These are phyloP conservation scores for Picea glauca DNA, from an alignment of 75 land plant species.

Conservation along the genomic window DNA sequence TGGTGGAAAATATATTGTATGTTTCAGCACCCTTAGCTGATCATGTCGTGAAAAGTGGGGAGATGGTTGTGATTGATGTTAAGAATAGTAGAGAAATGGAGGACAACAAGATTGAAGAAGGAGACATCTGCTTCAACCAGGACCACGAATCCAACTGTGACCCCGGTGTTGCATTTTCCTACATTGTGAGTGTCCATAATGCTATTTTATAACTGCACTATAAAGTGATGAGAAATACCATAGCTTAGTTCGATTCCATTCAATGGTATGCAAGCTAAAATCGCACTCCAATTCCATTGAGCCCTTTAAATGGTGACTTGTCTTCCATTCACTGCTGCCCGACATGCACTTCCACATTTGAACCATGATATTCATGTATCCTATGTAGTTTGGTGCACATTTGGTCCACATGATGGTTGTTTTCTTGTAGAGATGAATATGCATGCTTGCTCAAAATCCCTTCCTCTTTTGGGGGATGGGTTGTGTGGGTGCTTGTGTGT, in stretches of 20 bases:
- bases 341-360: background rate
- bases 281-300: too few species aligned
- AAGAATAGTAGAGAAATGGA: constrained; percentile 26
- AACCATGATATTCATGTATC: too few species aligned
- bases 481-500: background rate
- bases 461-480: too few species aligned
- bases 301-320: too few species aligned
- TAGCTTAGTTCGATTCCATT: too few species aligned
- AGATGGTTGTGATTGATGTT: background rate
- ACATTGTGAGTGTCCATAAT: constrained; percentile 47
- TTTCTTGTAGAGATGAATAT: too few species aligned
- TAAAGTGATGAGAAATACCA: background rate
- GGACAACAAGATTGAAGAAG: constrained; percentile 83
- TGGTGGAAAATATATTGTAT: constrained; percentile 3
- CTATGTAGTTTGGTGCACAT: too few species aligned
- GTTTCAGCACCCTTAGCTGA: background rate
- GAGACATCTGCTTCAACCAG: constrained; percentile 50
- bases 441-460: too few species aligned
- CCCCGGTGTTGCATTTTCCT: constrained; percentile 62
- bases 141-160: constrained; percentile 25
- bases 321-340: too few species aligned
- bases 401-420: too few species aligned
- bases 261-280: too few species aligned
- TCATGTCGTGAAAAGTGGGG: constrained; percentile 16
- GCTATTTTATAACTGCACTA: background rate